Evolutionary conservation across 129 eudicot genomes (phyloP).

Genomic region (Apium graveolens): DNA sequence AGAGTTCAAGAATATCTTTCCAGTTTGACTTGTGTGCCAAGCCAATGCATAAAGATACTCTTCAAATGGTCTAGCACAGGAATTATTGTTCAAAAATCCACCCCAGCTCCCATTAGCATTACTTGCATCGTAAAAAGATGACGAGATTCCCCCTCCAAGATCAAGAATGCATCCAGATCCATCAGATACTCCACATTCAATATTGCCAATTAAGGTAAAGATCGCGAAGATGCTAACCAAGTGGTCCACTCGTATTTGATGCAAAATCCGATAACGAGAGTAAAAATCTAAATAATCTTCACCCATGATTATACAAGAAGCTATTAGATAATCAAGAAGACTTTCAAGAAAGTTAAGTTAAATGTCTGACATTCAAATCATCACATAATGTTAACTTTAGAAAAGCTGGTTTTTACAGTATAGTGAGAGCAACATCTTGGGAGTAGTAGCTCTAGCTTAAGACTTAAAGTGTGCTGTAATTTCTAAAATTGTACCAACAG

Average conservation of each 20-base stretch:
- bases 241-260: background rate
- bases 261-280: background rate
- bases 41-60: conserved; percentile 40
- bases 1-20: conserved; percentile 30
- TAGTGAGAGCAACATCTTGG: background rate
- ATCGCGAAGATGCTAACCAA: background rate
- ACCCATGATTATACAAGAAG: background rate
- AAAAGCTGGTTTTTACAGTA: background rate
- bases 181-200: conserved; percentile 17
- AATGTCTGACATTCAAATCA: background rate
- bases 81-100: conserved; percentile 23
- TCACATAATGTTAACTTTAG: background rate
- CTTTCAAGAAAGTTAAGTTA: background rate
- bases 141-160: conserved; percentile 15
- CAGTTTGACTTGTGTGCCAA: conserved; percentile 34
- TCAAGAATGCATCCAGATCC: conserved; percentile 18
- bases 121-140: conserved; percentile 10
- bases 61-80: conserved; percentile 29
- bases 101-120: conserved; percentile 32
- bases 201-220: background rate
- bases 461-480: background rate
- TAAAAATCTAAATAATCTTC: background rate
- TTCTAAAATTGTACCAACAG: background rate
- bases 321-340: background rate
- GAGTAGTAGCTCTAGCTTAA: background rate